A percentile compares a stretch with the other conserved stretches of the same genome.
Conservation (phyloP, 2,329 filamentous ascomycete genomes). For the Ascochyta rabiei region DNA sequence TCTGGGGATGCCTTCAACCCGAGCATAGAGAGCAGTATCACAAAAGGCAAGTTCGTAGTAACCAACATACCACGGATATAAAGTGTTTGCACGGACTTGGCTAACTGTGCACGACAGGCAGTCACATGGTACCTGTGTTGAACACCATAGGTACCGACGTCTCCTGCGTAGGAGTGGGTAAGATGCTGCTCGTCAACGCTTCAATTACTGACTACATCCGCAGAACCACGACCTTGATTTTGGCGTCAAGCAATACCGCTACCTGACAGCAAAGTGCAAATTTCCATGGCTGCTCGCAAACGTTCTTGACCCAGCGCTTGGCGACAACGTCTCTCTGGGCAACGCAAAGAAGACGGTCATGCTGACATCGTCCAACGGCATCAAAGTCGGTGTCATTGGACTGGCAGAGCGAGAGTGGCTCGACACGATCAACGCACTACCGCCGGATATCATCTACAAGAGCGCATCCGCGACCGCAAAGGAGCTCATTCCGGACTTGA, state of each 20-base stretch:
- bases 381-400: constrained; percentile 85
- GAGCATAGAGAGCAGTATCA: constrained; percentile 84
- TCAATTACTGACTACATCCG: constrained; percentile 17
- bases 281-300: constrained; percentile 94
- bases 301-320: constrained; percentile 81
- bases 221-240: constrained; percentile 94
- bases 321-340: constrained; percentile 74
- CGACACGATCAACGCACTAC: constrained; percentile 84
- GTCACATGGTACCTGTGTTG: constrained; percentile 86
- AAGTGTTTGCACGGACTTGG: background rate
- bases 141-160: constrained; percentile 79
- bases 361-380: constrained; percentile 78
- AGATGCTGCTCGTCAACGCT: background rate
- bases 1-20: constrained; percentile 94
- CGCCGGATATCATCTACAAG: constrained; percentile 80
- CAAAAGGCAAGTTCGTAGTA: constrained; percentile 67
- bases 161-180: constrained; percentile 78
- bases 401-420: constrained; percentile 88
- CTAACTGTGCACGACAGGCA: constrained; percentile 52
- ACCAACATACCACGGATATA: background rate
- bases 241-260: constrained; percentile 78
- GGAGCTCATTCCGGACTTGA: constrained; percentile 74
- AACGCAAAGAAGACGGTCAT: constrained; percentile 77
- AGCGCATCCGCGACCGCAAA: constrained; percentile 77
- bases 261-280: constrained; percentile 73